These are phyloP conservation scores for Saxophila tyrrhenica DNA, from an alignment of 495 filamentous ascomycete genomes.

Conservation along the genomic window DNA sequence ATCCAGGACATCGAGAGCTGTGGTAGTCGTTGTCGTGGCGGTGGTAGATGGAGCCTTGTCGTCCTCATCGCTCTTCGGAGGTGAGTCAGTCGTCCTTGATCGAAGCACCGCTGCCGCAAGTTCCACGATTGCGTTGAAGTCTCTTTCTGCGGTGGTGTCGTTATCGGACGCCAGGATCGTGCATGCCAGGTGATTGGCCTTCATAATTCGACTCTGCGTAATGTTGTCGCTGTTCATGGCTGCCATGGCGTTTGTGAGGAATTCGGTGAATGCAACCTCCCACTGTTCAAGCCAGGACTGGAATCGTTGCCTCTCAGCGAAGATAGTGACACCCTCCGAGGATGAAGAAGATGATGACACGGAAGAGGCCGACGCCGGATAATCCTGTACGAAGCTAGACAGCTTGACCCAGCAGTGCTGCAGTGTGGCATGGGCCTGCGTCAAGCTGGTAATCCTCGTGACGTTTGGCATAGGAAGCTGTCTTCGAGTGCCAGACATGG, in stretches of 20 bases:
- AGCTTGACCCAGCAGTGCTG: conserved; percentile 8
- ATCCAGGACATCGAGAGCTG: conserved; percentile 6
- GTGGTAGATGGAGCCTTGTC: background rate
- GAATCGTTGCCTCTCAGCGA: background rate
- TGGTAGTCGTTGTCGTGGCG: background rate
- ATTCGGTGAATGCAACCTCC: conserved; percentile 14
- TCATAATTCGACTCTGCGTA: conserved; percentile 11
- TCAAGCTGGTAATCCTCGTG: conserved; percentile 6
- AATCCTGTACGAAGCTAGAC: background rate
- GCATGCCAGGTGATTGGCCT: conserved; percentile 16
- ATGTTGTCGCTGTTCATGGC: conserved; percentile 9
- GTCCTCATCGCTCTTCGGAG: too few relatives aligned
- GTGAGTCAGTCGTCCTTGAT: background rate
- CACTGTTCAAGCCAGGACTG: conserved; percentile 10
- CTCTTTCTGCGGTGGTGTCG: conserved; percentile 2
- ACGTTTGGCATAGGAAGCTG: conserved; percentile 12
- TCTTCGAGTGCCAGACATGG: background rate
- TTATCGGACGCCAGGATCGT: conserved; percentile 6
- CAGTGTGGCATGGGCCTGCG: conserved; percentile 15
- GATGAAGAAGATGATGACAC: background rate
- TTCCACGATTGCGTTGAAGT: conserved; percentile 13
- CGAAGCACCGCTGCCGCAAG: conserved; percentile 9
- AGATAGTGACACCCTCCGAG: background rate
- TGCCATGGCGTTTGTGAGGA: conserved; percentile 3
- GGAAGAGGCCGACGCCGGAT: background rate